Evolutionary conservation across 176 grass and related monocot genomes (phyloP), one percentile per base, ranked within the genome.

Genomic region (Tillandsia leiboldiana): DNA sequence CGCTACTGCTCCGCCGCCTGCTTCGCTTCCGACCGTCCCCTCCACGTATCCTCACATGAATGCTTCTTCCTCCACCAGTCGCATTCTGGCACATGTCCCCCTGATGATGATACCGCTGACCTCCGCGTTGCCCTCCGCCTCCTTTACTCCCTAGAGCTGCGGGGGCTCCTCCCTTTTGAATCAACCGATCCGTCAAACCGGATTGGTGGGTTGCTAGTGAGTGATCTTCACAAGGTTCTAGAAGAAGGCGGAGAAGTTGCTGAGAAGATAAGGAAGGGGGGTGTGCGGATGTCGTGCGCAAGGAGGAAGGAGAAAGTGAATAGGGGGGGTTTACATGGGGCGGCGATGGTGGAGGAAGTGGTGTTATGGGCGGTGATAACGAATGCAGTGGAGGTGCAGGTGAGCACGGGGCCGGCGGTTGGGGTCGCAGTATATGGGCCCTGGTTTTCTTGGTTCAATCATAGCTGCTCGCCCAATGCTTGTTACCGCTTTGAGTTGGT

Each of bases 391-490:
- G 86, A 89, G 64, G 88, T 96, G 53, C 89, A 96, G 58, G 28
- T 96, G 59, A 78, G 52, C 68, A 84, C 87, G 28, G 76, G 22
- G 7, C 50, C 70, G 58, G 69, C 86, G 10, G 26, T 90, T 8
- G 93, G 93, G 56, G 69, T 92, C 52, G 93, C 79, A 11, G 74
- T 96, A 29, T 96, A 92, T 73, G 81, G 86, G 2, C 75, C 88
- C 8, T 71, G 70, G 23, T 96, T 96, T 72, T 96, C 89, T 51
- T 96, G 89, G 89, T 96, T 96, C 69, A 96, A 92, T 72, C 93
- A 92, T 81, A 87, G 93, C 48, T 96, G 93, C n/a, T 54, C 48
- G 69, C 93, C 93, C 2, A 92, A 79, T 65, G 80, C 89, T 75
- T 92, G 76, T 62, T 96, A 87, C 74, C 64, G 79, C 9, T 92